phyloP scores from a whole-genome alignment of 2,329 filamentous ascomycete species.

The Dothideomycetes sp. region DNA sequence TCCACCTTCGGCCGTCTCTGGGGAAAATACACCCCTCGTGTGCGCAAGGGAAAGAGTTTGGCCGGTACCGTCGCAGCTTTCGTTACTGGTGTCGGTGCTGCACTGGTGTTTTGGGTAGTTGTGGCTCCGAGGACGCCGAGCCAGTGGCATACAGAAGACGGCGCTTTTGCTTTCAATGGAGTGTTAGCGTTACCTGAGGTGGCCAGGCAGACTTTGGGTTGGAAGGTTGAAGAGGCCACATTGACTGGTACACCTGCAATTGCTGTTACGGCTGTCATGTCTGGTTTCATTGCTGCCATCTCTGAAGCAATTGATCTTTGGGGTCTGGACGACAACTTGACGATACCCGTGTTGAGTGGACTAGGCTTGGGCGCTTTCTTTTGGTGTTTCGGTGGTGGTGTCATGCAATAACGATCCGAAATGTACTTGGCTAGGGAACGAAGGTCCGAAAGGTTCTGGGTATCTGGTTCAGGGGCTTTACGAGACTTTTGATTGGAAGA shows the following conservation, averaged over 20 bases:
- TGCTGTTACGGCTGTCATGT: conserved; percentile 71
- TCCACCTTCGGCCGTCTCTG: conserved; percentile 87
- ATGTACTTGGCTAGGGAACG: no score
- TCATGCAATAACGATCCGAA: neutral
- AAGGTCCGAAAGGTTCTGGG: no score
- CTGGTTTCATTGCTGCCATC: conserved; percentile 77
- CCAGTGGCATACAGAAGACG: conserved; percentile 32
- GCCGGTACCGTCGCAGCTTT: conserved; percentile 83
- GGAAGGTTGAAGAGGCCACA: conserved; percentile 49
- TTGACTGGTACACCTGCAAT: conserved; percentile 66
- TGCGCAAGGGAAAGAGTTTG: conserved; percentile 81
- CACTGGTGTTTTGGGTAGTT: conserved; percentile 80
- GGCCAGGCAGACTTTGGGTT: conserved; percentile 51
- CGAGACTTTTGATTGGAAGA: no score
- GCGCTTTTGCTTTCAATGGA: conserved; percentile 75
- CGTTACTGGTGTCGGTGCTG: conserved; percentile 70
- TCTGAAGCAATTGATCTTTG: conserved; percentile 89
- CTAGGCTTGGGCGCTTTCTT: conserved; percentile 85
- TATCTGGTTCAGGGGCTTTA: no score
- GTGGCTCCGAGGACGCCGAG: conserved; percentile 50
- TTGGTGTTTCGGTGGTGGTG: conserved; percentile 60
- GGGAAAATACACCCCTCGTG: conserved; percentile 76
- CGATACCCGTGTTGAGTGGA: conserved; percentile 86
- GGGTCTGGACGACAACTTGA: conserved; percentile 94
- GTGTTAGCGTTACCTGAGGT: conserved; percentile 57